These are phyloP conservation scores for Xanthoconium stramineum DNA, from an alignment of 768 basidiomycete species.

Conservation along the genomic window DNA sequence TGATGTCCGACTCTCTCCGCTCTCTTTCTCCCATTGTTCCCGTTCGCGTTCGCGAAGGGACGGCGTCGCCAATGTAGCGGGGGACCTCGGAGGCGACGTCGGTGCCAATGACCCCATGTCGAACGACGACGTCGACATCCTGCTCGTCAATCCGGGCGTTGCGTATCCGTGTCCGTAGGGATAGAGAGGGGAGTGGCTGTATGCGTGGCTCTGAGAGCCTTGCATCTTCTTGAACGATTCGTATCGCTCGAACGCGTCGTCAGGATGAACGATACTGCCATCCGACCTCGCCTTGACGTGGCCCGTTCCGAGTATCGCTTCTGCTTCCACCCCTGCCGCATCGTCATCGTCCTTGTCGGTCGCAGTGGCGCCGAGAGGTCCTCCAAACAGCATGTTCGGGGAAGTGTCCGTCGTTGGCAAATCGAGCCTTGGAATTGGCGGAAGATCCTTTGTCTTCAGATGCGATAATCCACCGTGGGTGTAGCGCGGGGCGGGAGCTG, in stretches of 20 bases:
- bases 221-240: constrained; percentile 71
- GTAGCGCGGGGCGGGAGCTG: constrained; percentile 13
- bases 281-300: constrained; percentile 15
- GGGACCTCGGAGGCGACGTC: constrained; percentile 42
- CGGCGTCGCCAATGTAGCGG: constrained; percentile 31
- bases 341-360: neutral
- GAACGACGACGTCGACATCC: constrained; percentile 64
- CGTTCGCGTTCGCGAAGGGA: constrained; percentile 25
- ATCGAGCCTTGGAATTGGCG: constrained; percentile 43
- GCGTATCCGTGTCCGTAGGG: neutral
- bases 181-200: constrained; percentile 7
- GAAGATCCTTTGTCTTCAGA: constrained; percentile 48
- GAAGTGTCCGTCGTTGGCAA: constrained; percentile 19
- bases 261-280: constrained; percentile 36
- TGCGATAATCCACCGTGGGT: neutral
- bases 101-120: constrained; percentile 36
- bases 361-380: neutral
- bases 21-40: neutral
- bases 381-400: neutral
- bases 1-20: constrained; percentile 37
- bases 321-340: neutral
- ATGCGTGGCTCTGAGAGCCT: constrained; percentile 11
- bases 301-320: neutral
- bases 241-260: constrained; percentile 89
- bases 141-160: constrained; percentile 29